These are phyloP conservation scores for Ceratocystis alfenasii DNA, from an alignment of 2,329 filamentous ascomycete species.

Conservation along the genomic window DNA sequence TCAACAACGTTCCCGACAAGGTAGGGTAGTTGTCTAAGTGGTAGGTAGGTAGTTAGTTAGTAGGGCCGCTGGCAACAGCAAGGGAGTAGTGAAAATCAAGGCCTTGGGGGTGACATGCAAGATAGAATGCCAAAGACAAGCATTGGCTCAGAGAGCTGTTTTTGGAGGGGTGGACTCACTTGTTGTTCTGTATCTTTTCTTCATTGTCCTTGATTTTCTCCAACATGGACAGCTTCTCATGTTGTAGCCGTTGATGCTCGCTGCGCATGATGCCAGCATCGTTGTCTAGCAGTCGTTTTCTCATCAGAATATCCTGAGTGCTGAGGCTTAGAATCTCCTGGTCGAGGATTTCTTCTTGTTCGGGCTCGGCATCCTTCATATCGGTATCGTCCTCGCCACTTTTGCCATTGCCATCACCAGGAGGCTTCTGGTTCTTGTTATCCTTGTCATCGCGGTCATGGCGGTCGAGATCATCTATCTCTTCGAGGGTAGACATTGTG, in stretches of 20 bases:
- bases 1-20: slow-evolving; percentile 98
- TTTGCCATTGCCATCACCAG: slow-evolving; percentile 30
- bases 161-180: slow-evolving; percentile 42
- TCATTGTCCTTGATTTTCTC: slow-evolving; percentile 99
- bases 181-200: slow-evolving; percentile 98
- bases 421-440: slow-evolving; percentile 29
- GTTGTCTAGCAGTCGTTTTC: slow-evolving; percentile 87
- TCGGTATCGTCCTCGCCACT: slow-evolving; percentile 65
- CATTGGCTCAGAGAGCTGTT: not conserved
- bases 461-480: slow-evolving; percentile 79
- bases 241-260: slow-evolving; percentile 83
- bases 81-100: no score
- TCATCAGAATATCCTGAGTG: slow-evolving; percentile 87
- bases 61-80: no score
- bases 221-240: slow-evolving; percentile 90
- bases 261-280: slow-evolving; percentile 98
- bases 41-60: not conserved
- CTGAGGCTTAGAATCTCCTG: slow-evolving; percentile 85
- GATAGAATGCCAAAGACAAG: not conserved
- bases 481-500: slow-evolving; percentile 76
- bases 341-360: slow-evolving; percentile 76
- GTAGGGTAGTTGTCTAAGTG: slow-evolving; percentile 82
- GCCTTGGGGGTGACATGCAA: not conserved
- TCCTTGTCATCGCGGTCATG: slow-evolving; percentile 52
- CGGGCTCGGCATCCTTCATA: slow-evolving; percentile 75